Conservation (phyloP, 208 protist genomes). For the Naegleria fowleri region DNA sequence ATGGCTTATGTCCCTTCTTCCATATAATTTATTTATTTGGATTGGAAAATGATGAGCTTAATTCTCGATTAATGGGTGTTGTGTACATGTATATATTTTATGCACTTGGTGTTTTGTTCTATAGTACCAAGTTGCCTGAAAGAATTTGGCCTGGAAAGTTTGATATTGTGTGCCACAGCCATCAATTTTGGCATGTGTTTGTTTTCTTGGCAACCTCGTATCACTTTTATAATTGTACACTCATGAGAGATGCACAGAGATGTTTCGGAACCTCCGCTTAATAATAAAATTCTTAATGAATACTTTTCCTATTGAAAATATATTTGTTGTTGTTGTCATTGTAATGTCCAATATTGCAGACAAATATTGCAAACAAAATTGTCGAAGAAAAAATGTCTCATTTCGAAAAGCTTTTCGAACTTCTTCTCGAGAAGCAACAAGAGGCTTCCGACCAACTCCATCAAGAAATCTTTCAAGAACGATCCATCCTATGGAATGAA, state of each 20-base stretch:
- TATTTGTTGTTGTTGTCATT: too few relatives aligned
- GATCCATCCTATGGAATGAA: too few relatives aligned
- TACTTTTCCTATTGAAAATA: too few relatives aligned
- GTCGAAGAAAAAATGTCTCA: too few relatives aligned
- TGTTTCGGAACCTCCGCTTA: too few relatives aligned
- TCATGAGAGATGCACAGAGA: background rate
- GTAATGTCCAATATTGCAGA: too few relatives aligned
- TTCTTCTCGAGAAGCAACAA: too few relatives aligned
- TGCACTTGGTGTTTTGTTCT: constrained; percentile 3
- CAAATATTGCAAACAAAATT: too few relatives aligned
- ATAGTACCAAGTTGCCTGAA: constrained; percentile 2
- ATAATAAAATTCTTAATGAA: too few relatives aligned
- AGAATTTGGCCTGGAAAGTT: background rate
- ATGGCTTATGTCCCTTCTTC: background rate
- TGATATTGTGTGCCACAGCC: background rate
- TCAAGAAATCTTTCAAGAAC: too few relatives aligned
- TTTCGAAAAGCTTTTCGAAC: too few relatives aligned
- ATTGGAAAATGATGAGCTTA: background rate
- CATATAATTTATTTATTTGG: background rate
- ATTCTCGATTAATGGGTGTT: background rate
- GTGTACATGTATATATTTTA: constrained; percentile 3
- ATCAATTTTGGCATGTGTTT: constrained; percentile 27
- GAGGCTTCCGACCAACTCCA: too few relatives aligned
- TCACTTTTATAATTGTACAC: background rate
- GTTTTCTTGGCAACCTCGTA: background rate